Conservation (phyloP, 371 early-diverging fungal genomes). For the Mortierella sp. region DNA sequence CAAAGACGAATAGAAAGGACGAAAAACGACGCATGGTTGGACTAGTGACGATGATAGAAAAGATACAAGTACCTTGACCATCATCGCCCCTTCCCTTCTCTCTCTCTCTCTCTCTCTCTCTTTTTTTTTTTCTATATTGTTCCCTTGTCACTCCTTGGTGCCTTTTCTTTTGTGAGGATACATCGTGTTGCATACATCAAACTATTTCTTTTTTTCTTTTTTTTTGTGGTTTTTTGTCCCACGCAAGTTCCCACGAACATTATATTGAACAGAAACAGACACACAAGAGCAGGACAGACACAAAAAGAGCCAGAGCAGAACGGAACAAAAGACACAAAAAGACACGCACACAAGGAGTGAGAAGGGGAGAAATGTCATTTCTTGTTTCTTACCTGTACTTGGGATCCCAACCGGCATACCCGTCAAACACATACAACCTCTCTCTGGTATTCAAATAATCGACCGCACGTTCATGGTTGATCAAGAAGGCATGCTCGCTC, state of each 20-base stretch:
- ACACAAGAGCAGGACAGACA: not conserved
- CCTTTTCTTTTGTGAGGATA: not conserved
- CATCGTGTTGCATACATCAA: not conserved
- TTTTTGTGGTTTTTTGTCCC: not conserved
- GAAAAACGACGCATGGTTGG: too few species aligned
- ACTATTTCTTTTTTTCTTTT: not conserved
- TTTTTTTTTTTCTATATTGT: not conserved
- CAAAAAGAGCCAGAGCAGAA: too few species aligned
- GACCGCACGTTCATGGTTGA: conserved; percentile 95
- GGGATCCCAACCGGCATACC: conserved; percentile 95
- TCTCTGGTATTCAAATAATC: conserved; percentile 96
- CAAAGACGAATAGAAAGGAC: too few species aligned
- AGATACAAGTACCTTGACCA: not conserved
- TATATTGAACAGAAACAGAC: not conserved
- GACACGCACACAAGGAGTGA: not conserved
- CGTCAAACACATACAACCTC: conserved; percentile 96
- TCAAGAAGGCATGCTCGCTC: conserved; percentile 87
- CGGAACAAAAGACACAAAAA: not conserved
- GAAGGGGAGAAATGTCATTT: conserved; percentile 1
- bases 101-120: not conserved
- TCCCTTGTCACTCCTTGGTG: not conserved
- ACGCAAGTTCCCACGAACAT: conserved; percentile 7
- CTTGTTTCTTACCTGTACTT: conserved; percentile 86
- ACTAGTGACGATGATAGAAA: not conserved
- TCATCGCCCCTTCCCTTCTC: not conserved